These are phyloP conservation scores for Eimeria falciformis DNA, from an alignment of 169 alveolate genomes.

Conservation along the genomic window DNA sequence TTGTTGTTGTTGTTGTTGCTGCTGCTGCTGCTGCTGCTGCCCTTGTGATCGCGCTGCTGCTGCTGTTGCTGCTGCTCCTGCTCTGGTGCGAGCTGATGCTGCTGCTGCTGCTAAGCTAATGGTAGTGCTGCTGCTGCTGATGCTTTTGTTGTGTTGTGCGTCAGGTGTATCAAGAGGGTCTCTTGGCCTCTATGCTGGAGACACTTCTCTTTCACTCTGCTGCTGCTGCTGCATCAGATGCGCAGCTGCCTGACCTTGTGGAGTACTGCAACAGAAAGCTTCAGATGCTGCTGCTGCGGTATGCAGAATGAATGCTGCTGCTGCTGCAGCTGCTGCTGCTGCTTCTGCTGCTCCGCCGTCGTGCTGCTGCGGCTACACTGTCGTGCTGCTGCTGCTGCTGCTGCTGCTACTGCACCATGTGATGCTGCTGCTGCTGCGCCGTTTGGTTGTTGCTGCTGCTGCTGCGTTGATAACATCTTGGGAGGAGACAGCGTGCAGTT, in stretches of 20 bases:
- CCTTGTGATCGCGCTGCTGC: neutral
- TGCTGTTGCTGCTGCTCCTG: slow-evolving; percentile 34
- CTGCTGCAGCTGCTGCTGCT: slow-evolving; percentile 36
- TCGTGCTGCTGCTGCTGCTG: neutral
- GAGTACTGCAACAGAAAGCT: slow-evolving; percentile 44
- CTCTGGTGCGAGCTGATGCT: neutral
- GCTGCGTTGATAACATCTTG: no score
- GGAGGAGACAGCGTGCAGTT: no score
- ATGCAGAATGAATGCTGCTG: slow-evolving; percentile 4
- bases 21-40: slow-evolving; percentile 3
- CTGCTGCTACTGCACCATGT: neutral
- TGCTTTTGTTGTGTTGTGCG: neutral
- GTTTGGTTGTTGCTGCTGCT: no score
- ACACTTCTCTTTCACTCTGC: slow-evolving; percentile 22
- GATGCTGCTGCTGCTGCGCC: neutral
- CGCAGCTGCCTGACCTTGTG: slow-evolving; percentile 42
- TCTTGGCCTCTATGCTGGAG: slow-evolving; percentile 46
- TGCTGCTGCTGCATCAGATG: slow-evolving; percentile 53
- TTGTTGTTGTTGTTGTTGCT: neutral
- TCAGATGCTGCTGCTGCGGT: slow-evolving; percentile 40
- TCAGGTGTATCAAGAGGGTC: slow-evolving; percentile 56
- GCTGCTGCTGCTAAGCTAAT: neutral
- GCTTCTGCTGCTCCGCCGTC: neutral
- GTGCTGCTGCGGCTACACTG: neutral
- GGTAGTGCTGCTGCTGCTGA: neutral